phyloP scores from a whole-genome alignment of 176 grass and related monocot species.

The Hordeum marinum region DNA sequence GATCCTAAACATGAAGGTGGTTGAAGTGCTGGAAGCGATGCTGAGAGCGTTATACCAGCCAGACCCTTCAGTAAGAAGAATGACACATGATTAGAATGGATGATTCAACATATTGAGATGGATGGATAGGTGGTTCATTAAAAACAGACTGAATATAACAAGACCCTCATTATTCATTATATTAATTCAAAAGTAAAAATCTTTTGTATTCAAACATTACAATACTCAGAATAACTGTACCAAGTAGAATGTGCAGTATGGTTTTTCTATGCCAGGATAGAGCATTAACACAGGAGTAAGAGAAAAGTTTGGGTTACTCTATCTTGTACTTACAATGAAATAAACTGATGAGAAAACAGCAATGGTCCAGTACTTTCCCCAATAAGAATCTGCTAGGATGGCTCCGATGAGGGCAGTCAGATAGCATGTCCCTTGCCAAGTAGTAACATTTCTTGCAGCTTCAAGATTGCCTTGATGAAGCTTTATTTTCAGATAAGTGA shows the following conservation, averaged over 20 bases:
- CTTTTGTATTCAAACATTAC: constrained; percentile 2
- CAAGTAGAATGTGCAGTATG: neutral
- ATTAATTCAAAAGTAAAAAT: neutral
- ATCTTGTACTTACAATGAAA: constrained; percentile 67
- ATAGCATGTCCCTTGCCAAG: constrained; percentile 95
- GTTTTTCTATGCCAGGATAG: neutral
- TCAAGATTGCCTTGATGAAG: constrained; percentile 73
- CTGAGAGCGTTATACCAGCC: constrained; percentile 63
- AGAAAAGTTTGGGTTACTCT: neutral
- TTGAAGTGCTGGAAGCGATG: constrained; percentile 57
- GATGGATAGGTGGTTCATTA: neutral
- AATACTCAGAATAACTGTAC: neutral
- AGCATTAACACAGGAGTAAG: neutral
- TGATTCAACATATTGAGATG: neutral
- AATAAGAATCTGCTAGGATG: constrained; percentile 78
- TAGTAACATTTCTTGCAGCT: constrained; percentile 81
- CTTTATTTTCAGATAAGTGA: constrained; percentile 70
- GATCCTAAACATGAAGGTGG: constrained; percentile 41
- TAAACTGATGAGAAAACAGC: constrained; percentile 72
- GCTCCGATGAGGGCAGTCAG: constrained; percentile 81
- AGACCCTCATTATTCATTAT: neutral
- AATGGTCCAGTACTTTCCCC: constrained; percentile 84
- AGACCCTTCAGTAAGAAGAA: constrained; percentile 53
- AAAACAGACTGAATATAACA: neutral
- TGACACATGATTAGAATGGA: constrained; percentile 1